phyloP scores from a whole-genome alignment of 2,329 filamentous ascomycete species.

The Fusarium buharicum region DNA sequence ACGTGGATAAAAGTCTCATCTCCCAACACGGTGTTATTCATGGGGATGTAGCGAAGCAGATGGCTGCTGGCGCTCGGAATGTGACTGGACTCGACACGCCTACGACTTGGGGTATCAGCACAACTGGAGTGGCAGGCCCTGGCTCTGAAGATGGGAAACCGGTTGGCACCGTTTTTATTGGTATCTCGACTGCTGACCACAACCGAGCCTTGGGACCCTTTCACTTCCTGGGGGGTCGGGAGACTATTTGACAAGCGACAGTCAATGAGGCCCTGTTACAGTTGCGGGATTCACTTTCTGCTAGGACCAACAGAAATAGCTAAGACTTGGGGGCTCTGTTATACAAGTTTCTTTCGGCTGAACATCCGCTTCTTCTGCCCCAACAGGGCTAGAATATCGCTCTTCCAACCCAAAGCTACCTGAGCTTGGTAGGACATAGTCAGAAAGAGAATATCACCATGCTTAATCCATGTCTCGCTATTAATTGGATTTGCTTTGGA shows the following conservation, averaged over 20 bases:
- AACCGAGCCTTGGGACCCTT: slow-evolving; percentile 24
- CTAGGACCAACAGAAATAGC: not conserved
- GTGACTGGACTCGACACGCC: slow-evolving; percentile 23
- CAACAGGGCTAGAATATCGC: too few species aligned
- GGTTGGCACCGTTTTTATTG: slow-evolving; percentile 32
- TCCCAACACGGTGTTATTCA: slow-evolving; percentile 24
- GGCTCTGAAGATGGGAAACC: slow-evolving; percentile 29
- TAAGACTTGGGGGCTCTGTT: too few species aligned
- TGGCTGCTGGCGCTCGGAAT: slow-evolving; percentile 27
- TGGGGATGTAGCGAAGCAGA: slow-evolving; percentile 36
- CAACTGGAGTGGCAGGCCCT: slow-evolving; percentile 27
- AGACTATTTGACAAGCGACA: slow-evolving; percentile 13
- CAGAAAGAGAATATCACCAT: not conserved
- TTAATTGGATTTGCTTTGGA: too few species aligned
- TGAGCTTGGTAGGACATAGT: not conserved
- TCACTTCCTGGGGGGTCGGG: slow-evolving; percentile 23
- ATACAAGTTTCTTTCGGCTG: too few species aligned
- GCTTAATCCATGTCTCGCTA: not conserved
- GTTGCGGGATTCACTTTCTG: slow-evolving; percentile 13
- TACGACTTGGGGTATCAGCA: slow-evolving; percentile 38
- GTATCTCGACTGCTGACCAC: slow-evolving; percentile 11
- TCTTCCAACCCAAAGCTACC: too few species aligned
- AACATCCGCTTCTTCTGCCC: too few species aligned
- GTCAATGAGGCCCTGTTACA: slow-evolving; percentile 16
- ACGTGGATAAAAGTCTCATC: slow-evolving; percentile 27